Conservation (phyloP, 257 asterid genomes). For the Penstemon newberryi region DNA sequence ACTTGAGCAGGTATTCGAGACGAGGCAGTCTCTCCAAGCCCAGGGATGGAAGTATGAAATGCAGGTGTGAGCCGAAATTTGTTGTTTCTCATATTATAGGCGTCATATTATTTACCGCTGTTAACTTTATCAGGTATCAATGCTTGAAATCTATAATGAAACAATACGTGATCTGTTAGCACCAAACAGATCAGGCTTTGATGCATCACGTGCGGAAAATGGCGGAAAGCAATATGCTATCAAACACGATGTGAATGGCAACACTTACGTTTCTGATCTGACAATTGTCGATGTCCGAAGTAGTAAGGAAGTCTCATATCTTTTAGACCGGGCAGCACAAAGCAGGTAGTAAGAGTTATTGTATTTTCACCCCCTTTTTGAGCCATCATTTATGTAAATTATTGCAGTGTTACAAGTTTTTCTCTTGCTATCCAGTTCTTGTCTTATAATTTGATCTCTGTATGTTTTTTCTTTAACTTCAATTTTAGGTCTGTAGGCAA, state of each 20-base stretch:
- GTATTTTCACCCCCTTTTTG: too few species aligned
- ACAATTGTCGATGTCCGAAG: constrained; percentile 79
- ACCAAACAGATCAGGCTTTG: constrained; percentile 58
- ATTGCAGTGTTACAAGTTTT: not conserved
- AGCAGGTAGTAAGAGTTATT: constrained; percentile 57
- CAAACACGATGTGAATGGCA: constrained; percentile 80
- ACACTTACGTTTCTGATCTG: constrained; percentile 82
- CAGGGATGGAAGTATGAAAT: constrained; percentile 99
- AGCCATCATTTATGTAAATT: not conserved
- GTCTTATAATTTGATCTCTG: not conserved
- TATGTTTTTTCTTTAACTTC: constrained; percentile 3
- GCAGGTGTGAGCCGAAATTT: constrained; percentile 58
- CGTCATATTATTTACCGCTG: not conserved
- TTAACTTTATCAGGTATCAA: constrained; percentile 60
- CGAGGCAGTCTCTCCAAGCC: constrained; percentile 71
- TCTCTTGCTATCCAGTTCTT: not conserved
- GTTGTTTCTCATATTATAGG: constrained; percentile 10
- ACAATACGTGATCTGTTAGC: constrained; percentile 78
- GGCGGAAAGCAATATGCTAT: constrained; percentile 75
- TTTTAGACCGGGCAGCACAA: constrained; percentile 87
- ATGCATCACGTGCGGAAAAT: constrained; percentile 56
- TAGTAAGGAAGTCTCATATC: constrained; percentile 86
- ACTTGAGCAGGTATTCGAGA: constrained; percentile 86
- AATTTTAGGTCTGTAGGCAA: constrained; percentile 77
- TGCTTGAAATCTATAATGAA: constrained; percentile 98